Evolutionary conservation across 805 yeast species (phyloP).

Genomic region (Teunomyces aglyptinius): DNA sequence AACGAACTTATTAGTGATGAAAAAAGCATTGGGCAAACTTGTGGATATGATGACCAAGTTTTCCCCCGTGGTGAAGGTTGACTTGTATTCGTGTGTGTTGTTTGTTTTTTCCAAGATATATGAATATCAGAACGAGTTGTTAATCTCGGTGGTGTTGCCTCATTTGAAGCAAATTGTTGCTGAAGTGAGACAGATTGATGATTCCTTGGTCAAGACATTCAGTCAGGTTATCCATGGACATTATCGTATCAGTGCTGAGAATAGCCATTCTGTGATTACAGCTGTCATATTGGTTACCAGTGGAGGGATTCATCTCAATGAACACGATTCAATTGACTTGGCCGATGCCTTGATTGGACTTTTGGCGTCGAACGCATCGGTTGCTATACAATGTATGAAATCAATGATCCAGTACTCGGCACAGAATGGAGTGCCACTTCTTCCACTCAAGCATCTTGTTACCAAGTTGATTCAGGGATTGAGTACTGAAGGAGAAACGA

Average conservation of each 20-base stretch:
- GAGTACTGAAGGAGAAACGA: slow-evolving; percentile 12
- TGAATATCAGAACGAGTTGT: slow-evolving; percentile 40
- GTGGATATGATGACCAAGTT: slow-evolving; percentile 63
- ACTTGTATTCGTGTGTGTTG: slow-evolving; percentile 68
- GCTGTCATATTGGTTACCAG: slow-evolving; percentile 33
- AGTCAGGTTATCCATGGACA: slow-evolving; percentile 19
- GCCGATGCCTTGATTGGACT: slow-evolving; percentile 24
- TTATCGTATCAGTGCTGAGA: slow-evolving; percentile 15
- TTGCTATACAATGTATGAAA: slow-evolving; percentile 56
- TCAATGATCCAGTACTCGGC: slow-evolving; percentile 45
- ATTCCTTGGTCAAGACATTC: slow-evolving; percentile 26
- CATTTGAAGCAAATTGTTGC: slow-evolving; percentile 33
- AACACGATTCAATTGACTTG: slow-evolving; percentile 20
- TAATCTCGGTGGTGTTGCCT: slow-evolving; percentile 49
- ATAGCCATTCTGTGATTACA: slow-evolving; percentile 32
- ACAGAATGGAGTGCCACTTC: slow-evolving; percentile 26
- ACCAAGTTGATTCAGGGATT: slow-evolving; percentile 41
- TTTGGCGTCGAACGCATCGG: slow-evolving; percentile 18
- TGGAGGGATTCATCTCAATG: slow-evolving; percentile 29
- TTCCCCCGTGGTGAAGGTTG: slow-evolving; percentile 67
- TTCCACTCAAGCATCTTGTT: slow-evolving; percentile 45
- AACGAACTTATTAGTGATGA: slow-evolving; percentile 43
- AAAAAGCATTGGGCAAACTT: slow-evolving; percentile 49
- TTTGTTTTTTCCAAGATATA: slow-evolving; percentile 59
- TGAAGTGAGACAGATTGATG: slow-evolving; percentile 17